Conservation (phyloP, 2,329 filamentous ascomycete genomes). For the Raffaelea arxii region DNA sequence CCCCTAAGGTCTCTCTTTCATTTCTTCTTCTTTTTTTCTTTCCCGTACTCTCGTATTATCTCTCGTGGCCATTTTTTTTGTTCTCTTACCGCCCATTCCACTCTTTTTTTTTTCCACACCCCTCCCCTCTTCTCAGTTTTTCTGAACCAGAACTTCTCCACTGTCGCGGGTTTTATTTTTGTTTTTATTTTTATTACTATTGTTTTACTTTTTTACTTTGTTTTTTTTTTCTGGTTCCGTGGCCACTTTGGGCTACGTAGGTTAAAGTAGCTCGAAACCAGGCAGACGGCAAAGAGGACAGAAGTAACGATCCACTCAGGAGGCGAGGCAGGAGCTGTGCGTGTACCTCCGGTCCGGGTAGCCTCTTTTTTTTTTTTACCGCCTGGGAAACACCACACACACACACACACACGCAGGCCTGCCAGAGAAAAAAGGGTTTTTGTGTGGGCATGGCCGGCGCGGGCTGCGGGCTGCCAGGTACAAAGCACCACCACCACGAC, state of each 20-base stretch:
- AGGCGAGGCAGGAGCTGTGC: too few species aligned
- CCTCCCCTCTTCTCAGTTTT: too few species aligned
- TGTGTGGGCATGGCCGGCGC: conserved; percentile 1
- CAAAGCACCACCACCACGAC: conserved; percentile 3
- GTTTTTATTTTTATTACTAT: too few species aligned
- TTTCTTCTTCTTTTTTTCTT: not conserved
- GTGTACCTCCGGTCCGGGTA: too few species aligned
- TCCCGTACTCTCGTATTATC: not conserved
- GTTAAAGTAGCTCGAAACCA: not conserved
- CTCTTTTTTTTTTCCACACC: too few species aligned
- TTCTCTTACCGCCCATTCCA: not conserved
- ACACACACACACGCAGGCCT: not conserved
- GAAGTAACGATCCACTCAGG: too few species aligned
- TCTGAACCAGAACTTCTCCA: too few species aligned
- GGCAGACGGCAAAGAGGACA: not conserved
- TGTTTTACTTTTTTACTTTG: too few species aligned
- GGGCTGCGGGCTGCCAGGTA: conserved; percentile 1
- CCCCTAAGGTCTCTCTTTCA: not conserved
- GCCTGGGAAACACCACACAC: not conserved
- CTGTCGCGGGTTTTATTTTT: too few species aligned
- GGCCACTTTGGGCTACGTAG: not conserved
- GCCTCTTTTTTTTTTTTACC: too few species aligned
- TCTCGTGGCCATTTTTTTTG: not conserved
- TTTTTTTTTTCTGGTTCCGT: too few species aligned
- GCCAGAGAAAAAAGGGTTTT: not conserved